phyloP scores from a whole-genome alignment of 495 filamentous ascomycete genomes.

The Tricharina praecox region DNA sequence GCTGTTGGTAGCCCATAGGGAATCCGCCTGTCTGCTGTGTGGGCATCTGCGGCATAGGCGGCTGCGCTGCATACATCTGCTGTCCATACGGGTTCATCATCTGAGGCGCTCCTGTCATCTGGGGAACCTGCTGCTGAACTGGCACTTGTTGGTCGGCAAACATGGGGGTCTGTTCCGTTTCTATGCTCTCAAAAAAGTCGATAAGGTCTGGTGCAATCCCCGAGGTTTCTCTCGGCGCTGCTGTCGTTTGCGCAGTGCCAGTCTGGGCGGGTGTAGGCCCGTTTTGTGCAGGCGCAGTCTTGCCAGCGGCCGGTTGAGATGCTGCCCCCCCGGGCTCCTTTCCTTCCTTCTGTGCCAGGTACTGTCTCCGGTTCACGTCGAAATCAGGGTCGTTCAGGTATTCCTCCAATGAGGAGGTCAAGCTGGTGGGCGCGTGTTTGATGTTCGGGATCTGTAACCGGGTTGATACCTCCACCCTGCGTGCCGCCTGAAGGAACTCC shows the following conservation, averaged over 20 bases:
- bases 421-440: slow-evolving; percentile 86
- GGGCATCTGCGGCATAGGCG: slow-evolving; percentile 30
- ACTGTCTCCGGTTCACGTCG: slow-evolving; percentile 82
- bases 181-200: slow-evolving; percentile 96
- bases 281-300: slow-evolving; percentile 18
- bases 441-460: slow-evolving; percentile 89
- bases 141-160: slow-evolving; percentile 39
- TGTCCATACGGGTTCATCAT: slow-evolving; percentile 20
- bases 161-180: slow-evolving; percentile 69
- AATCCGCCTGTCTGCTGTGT: slow-evolving; percentile 34
- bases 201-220: slow-evolving; percentile 55
- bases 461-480: slow-evolving; percentile 80
- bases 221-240: slow-evolving; percentile 20
- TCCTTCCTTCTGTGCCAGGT: slow-evolving; percentile 66
- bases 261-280: slow-evolving; percentile 7
- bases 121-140: slow-evolving; percentile 27
- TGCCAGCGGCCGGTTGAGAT: slow-evolving; percentile 16
- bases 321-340: slow-evolving; percentile 44
- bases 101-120: slow-evolving; percentile 8
- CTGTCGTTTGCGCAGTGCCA: too few species aligned
- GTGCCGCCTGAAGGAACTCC: slow-evolving; percentile 68
- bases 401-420: slow-evolving; percentile 79
- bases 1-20: slow-evolving; percentile 29
- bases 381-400: slow-evolving; percentile 94
- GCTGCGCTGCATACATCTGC: slow-evolving; percentile 27